Evolutionary conservation across 345 rosid genomes (phyloP).

Genomic region (Trapa bicornis): DNA sequence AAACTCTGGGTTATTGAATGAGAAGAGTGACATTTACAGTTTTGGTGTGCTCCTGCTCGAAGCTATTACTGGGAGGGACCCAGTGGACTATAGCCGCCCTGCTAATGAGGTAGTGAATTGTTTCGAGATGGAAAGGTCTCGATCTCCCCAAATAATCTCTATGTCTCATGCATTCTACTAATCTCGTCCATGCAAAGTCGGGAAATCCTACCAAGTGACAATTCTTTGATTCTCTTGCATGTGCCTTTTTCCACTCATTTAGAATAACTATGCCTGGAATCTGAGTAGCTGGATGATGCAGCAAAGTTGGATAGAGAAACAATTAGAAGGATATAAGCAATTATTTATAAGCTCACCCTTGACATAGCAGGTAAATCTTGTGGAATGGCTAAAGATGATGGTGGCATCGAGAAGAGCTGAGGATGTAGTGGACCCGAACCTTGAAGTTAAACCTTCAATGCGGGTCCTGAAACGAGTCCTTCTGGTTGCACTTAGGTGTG

Average conservation of each 20-base stretch:
- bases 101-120: conserved; percentile 51
- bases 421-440: conserved; percentile 75
- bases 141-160: not conserved
- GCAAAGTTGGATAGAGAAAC: too few relatives aligned
- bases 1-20: conserved; percentile 78
- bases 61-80: conserved; percentile 90
- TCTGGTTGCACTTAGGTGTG: conserved; percentile 74
- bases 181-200: too few relatives aligned
- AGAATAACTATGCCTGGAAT: too few relatives aligned
- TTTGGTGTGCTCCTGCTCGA: conserved; percentile 89
- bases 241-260: too few relatives aligned
- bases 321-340: not conserved
- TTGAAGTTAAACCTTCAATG: conserved; percentile 60
- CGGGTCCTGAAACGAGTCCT: conserved; percentile 70
- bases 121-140: not conserved
- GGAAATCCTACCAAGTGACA: too few relatives aligned
- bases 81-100: conserved; percentile 87
- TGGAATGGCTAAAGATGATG: conserved; percentile 95
- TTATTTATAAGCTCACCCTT: not conserved
- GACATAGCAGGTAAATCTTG: conserved; percentile 65
- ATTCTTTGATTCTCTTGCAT: too few relatives aligned
- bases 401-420: conserved; percentile 87
- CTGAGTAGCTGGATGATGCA: too few relatives aligned
- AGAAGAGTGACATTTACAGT: conserved; percentile 90
- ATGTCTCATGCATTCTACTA: too few relatives aligned